Conservation (phyloP, 805 yeast species). For the Scheffersomyces lignosus region DNA sequence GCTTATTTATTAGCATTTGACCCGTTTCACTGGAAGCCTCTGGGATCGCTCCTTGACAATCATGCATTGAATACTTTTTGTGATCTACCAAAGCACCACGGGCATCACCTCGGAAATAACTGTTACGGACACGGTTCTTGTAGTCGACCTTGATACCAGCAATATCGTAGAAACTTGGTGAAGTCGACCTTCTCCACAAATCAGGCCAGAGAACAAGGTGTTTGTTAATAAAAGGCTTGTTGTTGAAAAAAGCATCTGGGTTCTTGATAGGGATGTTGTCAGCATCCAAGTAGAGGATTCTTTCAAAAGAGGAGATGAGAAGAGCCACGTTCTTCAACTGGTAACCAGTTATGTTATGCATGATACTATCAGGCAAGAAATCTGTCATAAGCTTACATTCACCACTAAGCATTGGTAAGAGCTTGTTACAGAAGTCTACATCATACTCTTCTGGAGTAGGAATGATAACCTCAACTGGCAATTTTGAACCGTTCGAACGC, state of each 20-base stretch:
- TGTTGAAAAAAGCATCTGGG: constrained; percentile 36
- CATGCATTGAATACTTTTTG: constrained; percentile 20
- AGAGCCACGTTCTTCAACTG: constrained; percentile 40
- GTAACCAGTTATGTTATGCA: constrained; percentile 25
- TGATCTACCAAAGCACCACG: constrained; percentile 17
- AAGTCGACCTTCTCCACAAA: constrained; percentile 41
- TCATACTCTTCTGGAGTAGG: constrained; percentile 34
- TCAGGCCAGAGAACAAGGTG: constrained; percentile 42
- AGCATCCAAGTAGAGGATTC: constrained; percentile 38
- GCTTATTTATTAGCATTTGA: constrained; percentile 36
- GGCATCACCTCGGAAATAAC: constrained; percentile 26
- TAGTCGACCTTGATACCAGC: constrained; percentile 26
- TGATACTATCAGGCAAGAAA: constrained; percentile 23
- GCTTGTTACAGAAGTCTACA: constrained; percentile 29
- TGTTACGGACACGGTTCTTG: constrained; percentile 20
- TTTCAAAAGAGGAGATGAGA: constrained; percentile 35
- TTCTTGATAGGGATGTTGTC: constrained; percentile 38
- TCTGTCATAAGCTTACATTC: constrained; percentile 43
- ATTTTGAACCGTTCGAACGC: constrained; percentile 30
- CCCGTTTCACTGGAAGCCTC: constrained; percentile 43
- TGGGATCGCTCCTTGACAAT: constrained; percentile 31
- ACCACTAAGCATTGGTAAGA: constrained; percentile 34
- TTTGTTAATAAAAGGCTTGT: constrained; percentile 28
- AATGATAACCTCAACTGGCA: constrained; percentile 40
- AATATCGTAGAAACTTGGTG: constrained; percentile 36